Conservation (phyloP, 106 monocot genomes). For the Allium sativum region DNA sequence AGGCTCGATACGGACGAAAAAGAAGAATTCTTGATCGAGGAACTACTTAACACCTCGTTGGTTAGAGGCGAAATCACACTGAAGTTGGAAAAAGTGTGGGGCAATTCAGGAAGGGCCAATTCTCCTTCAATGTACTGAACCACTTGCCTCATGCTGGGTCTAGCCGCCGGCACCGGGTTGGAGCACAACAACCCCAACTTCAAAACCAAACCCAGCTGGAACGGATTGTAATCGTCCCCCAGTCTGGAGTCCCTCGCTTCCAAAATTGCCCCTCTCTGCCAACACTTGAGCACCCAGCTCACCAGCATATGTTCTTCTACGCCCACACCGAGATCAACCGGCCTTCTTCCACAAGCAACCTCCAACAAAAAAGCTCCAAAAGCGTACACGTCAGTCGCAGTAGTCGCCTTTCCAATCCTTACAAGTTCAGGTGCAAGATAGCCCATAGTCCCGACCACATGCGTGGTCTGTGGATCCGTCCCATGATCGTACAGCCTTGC, state of each 20-base stretch:
- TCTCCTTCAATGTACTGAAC: neutral
- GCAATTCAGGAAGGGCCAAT: neutral
- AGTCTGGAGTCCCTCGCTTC: slow-evolving; percentile 47
- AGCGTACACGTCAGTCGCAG: slow-evolving; percentile 14
- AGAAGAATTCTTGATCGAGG: too few species aligned
- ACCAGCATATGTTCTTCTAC: slow-evolving; percentile 9
- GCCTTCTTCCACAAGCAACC: slow-evolving; percentile 12
- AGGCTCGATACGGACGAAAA: too few species aligned
- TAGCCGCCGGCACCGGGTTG: neutral
- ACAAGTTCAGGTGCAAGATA: slow-evolving; percentile 16
- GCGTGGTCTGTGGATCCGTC: slow-evolving; percentile 45
- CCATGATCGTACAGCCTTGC: slow-evolving; percentile 18
- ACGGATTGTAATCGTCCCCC: slow-evolving; percentile 4
- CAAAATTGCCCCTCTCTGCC: slow-evolving; percentile 1
- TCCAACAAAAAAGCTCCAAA: slow-evolving; percentile 11
- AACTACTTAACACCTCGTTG: too few species aligned
- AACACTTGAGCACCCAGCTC: slow-evolving; percentile 30
- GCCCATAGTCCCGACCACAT: slow-evolving; percentile 59
- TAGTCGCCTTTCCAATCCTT: slow-evolving; percentile 5
- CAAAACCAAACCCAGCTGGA: slow-evolving; percentile 6
- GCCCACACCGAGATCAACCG: neutral
- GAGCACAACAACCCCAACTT: slow-evolving; percentile 18
- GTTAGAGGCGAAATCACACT: neutral
- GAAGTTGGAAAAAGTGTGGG: neutral
- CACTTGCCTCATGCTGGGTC: slow-evolving; percentile 3